Evolutionary conservation across 805 yeast genomes (phyloP).

Genomic region (Wickerhamomyces subpelliculosus): DNA sequence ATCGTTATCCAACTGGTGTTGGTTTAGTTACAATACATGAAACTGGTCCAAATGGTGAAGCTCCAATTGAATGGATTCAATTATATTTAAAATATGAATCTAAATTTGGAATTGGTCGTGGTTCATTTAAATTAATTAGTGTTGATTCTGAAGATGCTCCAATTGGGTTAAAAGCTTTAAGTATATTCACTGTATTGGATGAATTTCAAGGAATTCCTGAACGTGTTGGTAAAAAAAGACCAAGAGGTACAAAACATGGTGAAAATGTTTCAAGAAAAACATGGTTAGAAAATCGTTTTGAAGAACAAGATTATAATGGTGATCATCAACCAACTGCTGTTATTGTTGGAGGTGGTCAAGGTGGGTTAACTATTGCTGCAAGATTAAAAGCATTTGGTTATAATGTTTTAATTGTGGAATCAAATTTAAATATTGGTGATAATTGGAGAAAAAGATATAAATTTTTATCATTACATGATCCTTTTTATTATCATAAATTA

Average conservation of each 20-base stretch:
- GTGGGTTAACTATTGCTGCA: constrained; percentile 37
- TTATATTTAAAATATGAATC: constrained; percentile 25
- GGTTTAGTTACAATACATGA: constrained; percentile 22
- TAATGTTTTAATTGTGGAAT: constrained; percentile 32
- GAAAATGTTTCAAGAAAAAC: constrained; percentile 30
- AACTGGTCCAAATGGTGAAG: constrained; percentile 16
- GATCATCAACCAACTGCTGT: constrained; percentile 34
- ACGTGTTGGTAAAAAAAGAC: constrained; percentile 24
- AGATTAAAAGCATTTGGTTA: constrained; percentile 35
- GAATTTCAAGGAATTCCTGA: constrained; percentile 28
- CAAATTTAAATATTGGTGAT: constrained; percentile 33
- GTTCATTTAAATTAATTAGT: constrained; percentile 24
- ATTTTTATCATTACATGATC: constrained; percentile 39
- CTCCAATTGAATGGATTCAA: constrained; percentile 31
- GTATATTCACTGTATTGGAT: constrained; percentile 29
- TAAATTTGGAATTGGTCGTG: constrained; percentile 28
- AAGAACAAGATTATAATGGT: constrained; percentile 24
- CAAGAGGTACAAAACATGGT: constrained; percentile 32
- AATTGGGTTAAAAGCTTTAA: constrained; percentile 25
- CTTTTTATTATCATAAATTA: constrained; percentile 36
- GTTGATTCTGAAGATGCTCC: constrained; percentile 22
- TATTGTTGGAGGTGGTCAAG: constrained; percentile 42
- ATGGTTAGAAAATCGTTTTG: constrained; percentile 30
- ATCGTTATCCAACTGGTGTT: constrained; percentile 25
- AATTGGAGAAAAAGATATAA: constrained; percentile 41